Evolutionary conservation across 306 rosid species (phyloP).

Genomic region (Prunus mume): DNA sequence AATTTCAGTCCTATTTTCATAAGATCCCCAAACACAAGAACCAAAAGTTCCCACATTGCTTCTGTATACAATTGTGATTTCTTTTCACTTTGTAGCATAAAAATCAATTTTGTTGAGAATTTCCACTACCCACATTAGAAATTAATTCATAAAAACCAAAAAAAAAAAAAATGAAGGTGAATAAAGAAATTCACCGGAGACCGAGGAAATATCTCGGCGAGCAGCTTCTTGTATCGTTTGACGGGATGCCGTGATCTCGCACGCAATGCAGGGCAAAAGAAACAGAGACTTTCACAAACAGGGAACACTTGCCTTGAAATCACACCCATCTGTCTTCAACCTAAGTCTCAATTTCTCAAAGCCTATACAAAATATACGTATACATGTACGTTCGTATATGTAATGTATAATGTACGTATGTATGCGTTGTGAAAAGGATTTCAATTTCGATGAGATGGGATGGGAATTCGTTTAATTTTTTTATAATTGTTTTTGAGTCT

Average conservation of each 20-base stretch:
- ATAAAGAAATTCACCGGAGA: constrained; percentile 37
- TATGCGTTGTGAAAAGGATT: background rate
- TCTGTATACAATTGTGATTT: background rate
- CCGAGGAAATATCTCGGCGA: constrained; percentile 76
- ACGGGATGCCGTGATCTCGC: constrained; percentile 82
- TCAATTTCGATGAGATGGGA: background rate
- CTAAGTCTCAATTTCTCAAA: background rate
- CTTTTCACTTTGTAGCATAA: background rate
- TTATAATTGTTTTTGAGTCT: background rate
- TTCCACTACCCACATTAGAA: background rate
- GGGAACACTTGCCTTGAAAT: constrained; percentile 75
- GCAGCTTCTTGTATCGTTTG: constrained; percentile 74
- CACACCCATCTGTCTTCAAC: constrained; percentile 40
- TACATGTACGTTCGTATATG: background rate
- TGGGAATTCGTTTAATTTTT: background rate
- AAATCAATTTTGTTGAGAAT: background rate
- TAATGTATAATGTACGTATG: background rate
- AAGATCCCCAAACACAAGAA: background rate
- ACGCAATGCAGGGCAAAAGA: constrained; percentile 71
- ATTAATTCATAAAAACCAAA: background rate
- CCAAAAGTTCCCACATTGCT: background rate
- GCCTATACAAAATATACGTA: background rate
- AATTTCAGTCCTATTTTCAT: background rate
- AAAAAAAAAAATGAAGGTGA: background rate
- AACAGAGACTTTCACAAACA: constrained; percentile 72